Base-by-base conservation (phyloP, 306 rosid genomes). In the Leucaena leucocephala region DNA sequence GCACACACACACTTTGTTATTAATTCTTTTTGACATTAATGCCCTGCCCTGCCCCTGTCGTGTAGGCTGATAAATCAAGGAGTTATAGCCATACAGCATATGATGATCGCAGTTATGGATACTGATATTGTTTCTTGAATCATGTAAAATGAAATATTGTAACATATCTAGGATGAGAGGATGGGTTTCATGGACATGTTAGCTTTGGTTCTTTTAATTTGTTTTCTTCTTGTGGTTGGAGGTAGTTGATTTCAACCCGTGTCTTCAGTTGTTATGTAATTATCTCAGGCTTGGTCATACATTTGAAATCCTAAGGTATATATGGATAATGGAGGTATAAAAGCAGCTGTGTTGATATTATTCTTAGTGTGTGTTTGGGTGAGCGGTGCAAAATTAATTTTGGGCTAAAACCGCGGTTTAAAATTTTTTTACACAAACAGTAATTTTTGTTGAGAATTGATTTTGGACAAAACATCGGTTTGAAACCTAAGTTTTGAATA, bases 31-130 rank as follows among this genome's bases (percentile, higher is more conserved):
- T 50, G 35, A 27, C 46, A 69, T 81, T 63, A 54, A 81, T 52
- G 48, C 42, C 5, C 35, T 33, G 66, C 40, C 49, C 1, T 75
- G 15, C 78, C 14, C 54, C 57, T 38, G 66, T 75, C 86, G 52
- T 83, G 86, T 85, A 96, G 98, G 96, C 96, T 78, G 96, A 87
- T 66, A 93, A 89, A 84, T 82, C 94, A 63, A 85, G 40, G 43
- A 85, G 71, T 34, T 80, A 79, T 17, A 72, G 84, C 69, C 11
- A 83, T 77, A 8, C 86, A 14, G 48, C 36, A 81, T 76, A 81
- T 57, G 80, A 84, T 7, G 87, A 90, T 67, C 35, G 19, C 71
- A 81, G 75, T 69, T 72, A 86, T 50, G 72, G 36, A 43, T 68
- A 68, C 39, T 68, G 73, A 68, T 27, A 48, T 9, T 21, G 73